A percentile compares a stretch with the other conserved stretches of the same genome.
These are phyloP conservation scores for Coemansia sp. DNA, from an alignment of 192 early-diverging fungal genomes.

Conservation along the genomic window DNA sequence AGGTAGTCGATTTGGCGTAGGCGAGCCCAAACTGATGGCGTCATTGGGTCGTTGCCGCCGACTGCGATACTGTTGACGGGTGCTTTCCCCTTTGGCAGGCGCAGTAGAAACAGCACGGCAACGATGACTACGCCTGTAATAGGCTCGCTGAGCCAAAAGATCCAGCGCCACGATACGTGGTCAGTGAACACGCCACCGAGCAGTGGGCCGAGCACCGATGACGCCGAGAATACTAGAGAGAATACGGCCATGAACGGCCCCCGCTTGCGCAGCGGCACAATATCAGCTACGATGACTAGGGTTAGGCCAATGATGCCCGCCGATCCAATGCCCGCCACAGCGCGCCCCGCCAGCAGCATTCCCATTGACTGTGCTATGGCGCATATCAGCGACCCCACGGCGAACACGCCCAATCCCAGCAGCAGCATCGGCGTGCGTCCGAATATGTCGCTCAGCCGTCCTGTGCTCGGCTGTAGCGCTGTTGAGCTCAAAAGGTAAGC, in stretches of 20 bases:
- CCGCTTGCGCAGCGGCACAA: constrained; percentile 67
- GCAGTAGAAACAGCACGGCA: constrained; percentile 45
- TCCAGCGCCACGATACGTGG: constrained; percentile 60
- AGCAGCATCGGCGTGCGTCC: constrained; percentile 68
- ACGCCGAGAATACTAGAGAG: constrained; percentile 62
- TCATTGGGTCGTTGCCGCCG: background rate
- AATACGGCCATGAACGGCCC: constrained; percentile 70
- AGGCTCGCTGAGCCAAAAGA: constrained; percentile 69
- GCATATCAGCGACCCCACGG: constrained; percentile 61
- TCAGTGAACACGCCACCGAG: constrained; percentile 66
- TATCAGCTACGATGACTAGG: constrained; percentile 75
- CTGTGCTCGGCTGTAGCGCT: constrained; percentile 79
- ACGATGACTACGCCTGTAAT: constrained; percentile 58
- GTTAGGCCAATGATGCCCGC: constrained; percentile 70
- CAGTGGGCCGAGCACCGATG: constrained; percentile 65
- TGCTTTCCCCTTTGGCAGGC: constrained; percentile 28
- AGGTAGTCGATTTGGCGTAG: constrained; percentile 69
- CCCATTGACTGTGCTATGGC: constrained; percentile 65
- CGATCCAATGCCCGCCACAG: constrained; percentile 68
- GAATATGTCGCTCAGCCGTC: constrained; percentile 84
- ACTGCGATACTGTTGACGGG: background rate
- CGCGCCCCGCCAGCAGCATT: constrained; percentile 69
- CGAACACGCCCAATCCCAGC: constrained; percentile 60
- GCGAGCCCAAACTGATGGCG: constrained; percentile 47
- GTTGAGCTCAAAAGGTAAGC: constrained; percentile 73